phyloP scores from a whole-genome alignment of 2,329 filamentous ascomycete genomes.

The Hysterium pulicare region DNA sequence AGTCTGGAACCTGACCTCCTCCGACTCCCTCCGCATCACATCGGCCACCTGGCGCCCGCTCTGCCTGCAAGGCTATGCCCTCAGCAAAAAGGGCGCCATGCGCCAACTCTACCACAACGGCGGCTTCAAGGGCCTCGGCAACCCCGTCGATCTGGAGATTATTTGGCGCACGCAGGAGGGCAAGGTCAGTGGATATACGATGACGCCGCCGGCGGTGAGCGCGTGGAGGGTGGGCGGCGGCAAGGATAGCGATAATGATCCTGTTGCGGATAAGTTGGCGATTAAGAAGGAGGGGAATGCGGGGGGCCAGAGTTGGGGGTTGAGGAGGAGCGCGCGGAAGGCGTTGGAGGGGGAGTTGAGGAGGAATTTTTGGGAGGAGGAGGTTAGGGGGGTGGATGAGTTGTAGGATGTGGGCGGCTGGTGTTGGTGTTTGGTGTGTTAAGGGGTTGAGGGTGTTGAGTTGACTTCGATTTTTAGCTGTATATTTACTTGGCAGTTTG shows the following conservation, averaged over 20 bases:
- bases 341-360: conserved; percentile 6
- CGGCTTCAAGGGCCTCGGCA: conserved; percentile 9
- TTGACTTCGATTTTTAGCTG: background rate
- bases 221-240: conserved; percentile 11
- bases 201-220: conserved; percentile 10
- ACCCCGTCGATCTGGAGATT: conserved; percentile 14
- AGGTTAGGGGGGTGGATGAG: conserved; percentile 16
- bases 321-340: conserved; percentile 13
- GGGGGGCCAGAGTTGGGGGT: conserved; percentile 8
- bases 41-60: conserved; percentile 11
- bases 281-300: conserved; percentile 7
- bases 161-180: conserved; percentile 8
- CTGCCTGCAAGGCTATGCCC: conserved; percentile 12
- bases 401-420: conserved; percentile 9
- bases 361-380: conserved; percentile 20
- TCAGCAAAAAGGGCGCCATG: conserved; percentile 14
- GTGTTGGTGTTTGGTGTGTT: background rate
- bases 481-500: background rate
- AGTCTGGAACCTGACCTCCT: conserved; percentile 11
- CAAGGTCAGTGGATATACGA: conserved; percentile 11
- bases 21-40: conserved; percentile 7
- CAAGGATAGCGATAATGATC: conserved; percentile 13
- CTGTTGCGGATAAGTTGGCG: background rate
- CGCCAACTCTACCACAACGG: conserved; percentile 16
- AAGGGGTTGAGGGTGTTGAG: background rate